A percentile compares a stretch with the other conserved stretches of the same genome.
Conservation (phyloP, 2,329 filamentous ascomycete genomes). For the Diplodia mutila region DNA sequence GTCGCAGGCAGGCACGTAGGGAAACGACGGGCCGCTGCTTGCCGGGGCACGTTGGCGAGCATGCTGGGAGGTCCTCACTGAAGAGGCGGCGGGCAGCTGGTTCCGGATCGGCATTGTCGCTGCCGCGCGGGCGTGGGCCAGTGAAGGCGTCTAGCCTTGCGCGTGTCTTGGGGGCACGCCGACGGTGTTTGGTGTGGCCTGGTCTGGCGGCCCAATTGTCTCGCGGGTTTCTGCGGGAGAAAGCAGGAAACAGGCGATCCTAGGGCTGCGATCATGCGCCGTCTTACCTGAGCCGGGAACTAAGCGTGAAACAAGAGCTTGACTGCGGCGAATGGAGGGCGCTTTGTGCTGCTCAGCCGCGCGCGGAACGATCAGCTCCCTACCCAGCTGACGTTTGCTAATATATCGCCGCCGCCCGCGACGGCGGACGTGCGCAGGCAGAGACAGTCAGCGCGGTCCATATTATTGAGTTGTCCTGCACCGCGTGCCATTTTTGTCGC, state of each 20-base stretch:
- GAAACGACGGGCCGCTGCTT: neutral
- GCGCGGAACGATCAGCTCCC: conserved; percentile 20
- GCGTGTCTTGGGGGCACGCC: neutral
- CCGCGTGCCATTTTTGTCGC: conserved; percentile 18
- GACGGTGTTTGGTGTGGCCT: neutral
- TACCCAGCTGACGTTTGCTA: conserved; percentile 20
- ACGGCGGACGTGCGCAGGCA: conserved; percentile 6
- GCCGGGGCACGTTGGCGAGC: neutral
- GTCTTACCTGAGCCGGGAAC: conserved; percentile 3
- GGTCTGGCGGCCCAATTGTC: conserved; percentile 3
- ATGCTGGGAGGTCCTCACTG: neutral
- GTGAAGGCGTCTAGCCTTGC: neutral
- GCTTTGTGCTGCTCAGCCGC: conserved; percentile 24
- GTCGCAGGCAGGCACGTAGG: neutral
- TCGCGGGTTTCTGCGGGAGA: neutral
- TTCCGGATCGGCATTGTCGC: neutral
- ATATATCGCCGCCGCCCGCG: conserved; percentile 18
- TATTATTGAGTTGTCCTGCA: conserved; percentile 8
- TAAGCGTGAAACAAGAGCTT: conserved; percentile 22
- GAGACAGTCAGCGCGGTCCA: conserved; percentile 8
- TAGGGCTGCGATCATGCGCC: neutral
- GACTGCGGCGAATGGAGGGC: conserved; percentile 6
- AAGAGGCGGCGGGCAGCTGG: neutral
- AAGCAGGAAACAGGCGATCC: neutral
- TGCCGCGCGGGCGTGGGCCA: conserved; percentile 6